These are phyloP conservation scores for Sphagnum magellanicum DNA, from an alignment of 228 moss, liverwort and hornwort species.

Conservation along the genomic window DNA sequence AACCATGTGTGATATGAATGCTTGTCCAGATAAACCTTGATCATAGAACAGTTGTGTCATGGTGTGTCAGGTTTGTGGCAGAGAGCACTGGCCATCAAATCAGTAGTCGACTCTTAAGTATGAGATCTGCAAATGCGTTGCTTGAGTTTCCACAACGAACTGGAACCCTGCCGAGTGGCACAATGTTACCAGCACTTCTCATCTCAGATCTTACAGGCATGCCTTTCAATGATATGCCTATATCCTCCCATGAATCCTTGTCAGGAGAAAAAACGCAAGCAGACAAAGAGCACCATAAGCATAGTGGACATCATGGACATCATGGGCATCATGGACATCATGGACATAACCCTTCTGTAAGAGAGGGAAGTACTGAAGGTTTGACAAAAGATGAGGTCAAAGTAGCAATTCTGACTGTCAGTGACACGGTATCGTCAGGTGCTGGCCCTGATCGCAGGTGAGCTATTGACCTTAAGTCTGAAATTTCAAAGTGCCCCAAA, in stretches of 20 bases:
- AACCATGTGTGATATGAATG: no score
- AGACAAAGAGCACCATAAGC: conserved; percentile 19
- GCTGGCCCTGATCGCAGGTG: conserved; percentile 90
- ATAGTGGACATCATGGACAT: conserved; percentile 27
- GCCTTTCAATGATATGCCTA: conserved; percentile 10
- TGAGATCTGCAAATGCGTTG: conserved; percentile 93
- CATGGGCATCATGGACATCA: conserved; percentile 12
- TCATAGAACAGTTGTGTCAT: neutral
- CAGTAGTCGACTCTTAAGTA: conserved; percentile 85
- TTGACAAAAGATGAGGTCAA: conserved; percentile 23
- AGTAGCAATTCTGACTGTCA: conserved; percentile 93
- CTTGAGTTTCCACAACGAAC: conserved; percentile 68
- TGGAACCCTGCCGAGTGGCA: conserved; percentile 61
- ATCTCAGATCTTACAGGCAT: conserved; percentile 68
- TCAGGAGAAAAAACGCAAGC: neutral
- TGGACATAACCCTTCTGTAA: conserved; percentile 18
- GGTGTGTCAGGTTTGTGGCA: conserved; percentile 66
- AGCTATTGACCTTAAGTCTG: neutral
- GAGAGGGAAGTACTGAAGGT: conserved; percentile 23
- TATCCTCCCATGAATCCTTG: conserved; percentile 5
- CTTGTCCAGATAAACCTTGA: no score
- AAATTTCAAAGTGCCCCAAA: neutral
- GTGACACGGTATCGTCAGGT: conserved; percentile 85
- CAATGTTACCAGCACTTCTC: conserved; percentile 62
- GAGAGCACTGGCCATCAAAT: conserved; percentile 68